A percentile compares a stretch with the other conserved stretches of the same genome.
These are phyloP conservation scores for Neltuma alba DNA, from an alignment of 306 rosid genomes.

Conservation along the genomic window DNA sequence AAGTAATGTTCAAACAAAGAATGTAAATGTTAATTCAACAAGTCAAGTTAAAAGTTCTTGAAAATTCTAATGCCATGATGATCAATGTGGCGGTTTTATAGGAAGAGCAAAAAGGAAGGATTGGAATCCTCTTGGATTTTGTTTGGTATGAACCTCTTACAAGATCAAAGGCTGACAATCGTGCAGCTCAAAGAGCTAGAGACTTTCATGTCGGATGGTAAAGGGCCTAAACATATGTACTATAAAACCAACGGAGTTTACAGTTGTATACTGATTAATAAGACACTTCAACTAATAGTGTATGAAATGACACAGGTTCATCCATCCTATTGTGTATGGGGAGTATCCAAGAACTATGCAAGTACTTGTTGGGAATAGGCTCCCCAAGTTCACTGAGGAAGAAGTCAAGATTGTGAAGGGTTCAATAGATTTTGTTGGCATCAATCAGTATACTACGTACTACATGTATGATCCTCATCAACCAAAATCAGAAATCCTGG, in stretches of 20 bases:
- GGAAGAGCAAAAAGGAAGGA: conserved; percentile 61
- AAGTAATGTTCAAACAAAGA: conserved; percentile 33
- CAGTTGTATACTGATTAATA: background rate
- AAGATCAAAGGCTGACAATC: conserved; percentile 56
- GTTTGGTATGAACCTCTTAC: conserved; percentile 75
- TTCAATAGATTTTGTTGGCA: conserved; percentile 61
- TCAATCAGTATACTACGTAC: conserved; percentile 61
- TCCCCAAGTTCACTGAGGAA: conserved; percentile 62
- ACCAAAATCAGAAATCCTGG: conserved; percentile 37
- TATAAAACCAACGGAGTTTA: background rate
- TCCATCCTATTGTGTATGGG: conserved; percentile 68
- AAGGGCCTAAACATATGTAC: background rate
- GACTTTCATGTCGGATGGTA: conserved; percentile 78
- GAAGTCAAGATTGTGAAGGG: conserved; percentile 66
- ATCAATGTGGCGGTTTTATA: conserved; percentile 10
- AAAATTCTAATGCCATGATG: background rate
- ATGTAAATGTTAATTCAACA: background rate
- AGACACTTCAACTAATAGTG: background rate
- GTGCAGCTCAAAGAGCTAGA: conserved; percentile 74
- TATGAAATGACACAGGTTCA: conserved; percentile 47
- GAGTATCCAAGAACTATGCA: conserved; percentile 71
- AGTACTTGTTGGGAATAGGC: conserved; percentile 55
- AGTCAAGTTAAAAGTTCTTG: background rate
- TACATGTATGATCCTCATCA: conserved; percentile 49
- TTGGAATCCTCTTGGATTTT: conserved; percentile 66